A percentile compares a stretch with the other conserved stretches of the same genome.
Evolutionary conservation across 192 early-diverging fungal species (phyloP).

Genomic region (Obelidium mucronatum): DNA sequence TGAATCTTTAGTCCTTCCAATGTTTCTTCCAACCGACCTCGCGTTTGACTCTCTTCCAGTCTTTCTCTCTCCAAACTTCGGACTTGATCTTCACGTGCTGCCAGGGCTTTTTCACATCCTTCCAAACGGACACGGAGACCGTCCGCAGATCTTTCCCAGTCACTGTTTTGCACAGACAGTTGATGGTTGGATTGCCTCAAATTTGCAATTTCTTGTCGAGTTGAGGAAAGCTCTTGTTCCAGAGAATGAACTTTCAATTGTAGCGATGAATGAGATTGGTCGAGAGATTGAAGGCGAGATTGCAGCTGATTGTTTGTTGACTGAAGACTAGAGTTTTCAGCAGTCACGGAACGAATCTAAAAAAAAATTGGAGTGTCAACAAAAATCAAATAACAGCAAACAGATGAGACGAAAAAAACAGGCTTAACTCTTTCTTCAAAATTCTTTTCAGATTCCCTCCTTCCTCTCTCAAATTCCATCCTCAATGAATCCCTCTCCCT

Average conservation of each 20-base stretch:
- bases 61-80: slow-evolving; percentile 16
- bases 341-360: slow-evolving; percentile 27
- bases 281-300: slow-evolving; percentile 43
- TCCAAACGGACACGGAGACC: background rate
- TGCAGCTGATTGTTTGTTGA: slow-evolving; percentile 41
- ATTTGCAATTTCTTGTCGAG: slow-evolving; percentile 38
- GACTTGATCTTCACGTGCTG: slow-evolving; percentile 1
- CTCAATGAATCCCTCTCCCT: background rate
- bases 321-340: slow-evolving; percentile 34
- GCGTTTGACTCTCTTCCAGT: background rate
- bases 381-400: too few relatives aligned
- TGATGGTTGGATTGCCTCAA: background rate
- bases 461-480: background rate
- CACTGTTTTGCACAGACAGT: slow-evolving; percentile 30
- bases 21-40: background rate
- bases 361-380: too few relatives aligned
- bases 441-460: background rate
- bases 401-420: too few relatives aligned
- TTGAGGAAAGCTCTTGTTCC: slow-evolving; percentile 11
- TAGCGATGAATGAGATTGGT: slow-evolving; percentile 12
- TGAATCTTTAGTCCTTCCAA: slow-evolving; percentile 7
- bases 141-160: slow-evolving; percentile 31
- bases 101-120: background rate
- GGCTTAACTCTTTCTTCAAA: background rate
- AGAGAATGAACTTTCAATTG: slow-evolving; percentile 31